Conservation (phyloP, 108 stramenopile species). For the Cyclotella choctawhatcheeana region DNA sequence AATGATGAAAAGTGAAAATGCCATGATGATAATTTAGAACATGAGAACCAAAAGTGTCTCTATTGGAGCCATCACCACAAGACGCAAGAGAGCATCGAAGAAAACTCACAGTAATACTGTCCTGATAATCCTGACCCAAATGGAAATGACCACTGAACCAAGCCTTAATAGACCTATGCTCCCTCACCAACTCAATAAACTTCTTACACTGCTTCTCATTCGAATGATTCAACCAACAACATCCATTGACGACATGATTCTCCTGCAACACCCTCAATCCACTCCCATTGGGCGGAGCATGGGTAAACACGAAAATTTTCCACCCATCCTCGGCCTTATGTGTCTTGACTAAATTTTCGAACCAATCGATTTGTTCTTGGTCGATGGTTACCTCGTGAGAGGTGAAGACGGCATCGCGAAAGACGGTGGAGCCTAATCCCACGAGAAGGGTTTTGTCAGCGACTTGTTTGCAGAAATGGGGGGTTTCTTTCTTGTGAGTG, state of each 20-base stretch:
- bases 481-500: slow-evolving; percentile 69
- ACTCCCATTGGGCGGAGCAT: slow-evolving; percentile 92
- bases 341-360: slow-evolving; percentile 67
- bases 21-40: too few relatives aligned
- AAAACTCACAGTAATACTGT: slow-evolving; percentile 47
- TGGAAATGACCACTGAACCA: slow-evolving; percentile 98
- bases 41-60: too few relatives aligned
- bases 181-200: slow-evolving; percentile 84
- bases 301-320: slow-evolving; percentile 93
- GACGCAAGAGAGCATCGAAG: neutral
- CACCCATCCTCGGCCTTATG: slow-evolving; percentile 89
- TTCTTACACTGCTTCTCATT: slow-evolving; percentile 59
- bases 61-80: neutral
- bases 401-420: slow-evolving; percentile 88
- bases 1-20: neutral
- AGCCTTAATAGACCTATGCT: slow-evolving; percentile 84
- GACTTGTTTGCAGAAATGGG: slow-evolving; percentile 79
- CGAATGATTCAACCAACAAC: slow-evolving; percentile 88
- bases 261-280: slow-evolving; percentile 92
- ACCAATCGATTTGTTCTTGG: slow-evolving; percentile 90
- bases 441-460: slow-evolving; percentile 91
- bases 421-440: slow-evolving; percentile 82
- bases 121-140: slow-evolving; percentile 79
- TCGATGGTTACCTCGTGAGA: slow-evolving; percentile 95
- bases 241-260: slow-evolving; percentile 89